Conservation (phyloP, 805 yeast species). For the Yarrowia divulgata region DNA sequence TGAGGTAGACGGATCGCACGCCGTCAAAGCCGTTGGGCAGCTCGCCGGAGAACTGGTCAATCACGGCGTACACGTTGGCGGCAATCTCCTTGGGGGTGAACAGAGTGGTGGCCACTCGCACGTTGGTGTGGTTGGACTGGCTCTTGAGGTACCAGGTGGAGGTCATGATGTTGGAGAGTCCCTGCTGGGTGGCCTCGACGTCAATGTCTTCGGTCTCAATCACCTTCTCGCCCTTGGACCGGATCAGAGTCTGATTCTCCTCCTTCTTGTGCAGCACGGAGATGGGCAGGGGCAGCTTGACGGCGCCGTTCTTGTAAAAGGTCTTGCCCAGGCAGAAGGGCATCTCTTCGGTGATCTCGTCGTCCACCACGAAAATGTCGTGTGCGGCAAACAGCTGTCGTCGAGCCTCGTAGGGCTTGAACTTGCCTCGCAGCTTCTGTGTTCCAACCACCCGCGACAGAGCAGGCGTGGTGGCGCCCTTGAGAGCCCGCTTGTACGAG, state of each 20-base stretch:
- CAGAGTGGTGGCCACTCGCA: slow-evolving; percentile 59
- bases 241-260: slow-evolving; percentile 33
- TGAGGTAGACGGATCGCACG: slow-evolving; percentile 60
- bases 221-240: slow-evolving; percentile 41
- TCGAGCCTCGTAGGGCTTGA: slow-evolving; percentile 86
- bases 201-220: slow-evolving; percentile 54
- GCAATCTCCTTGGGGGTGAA: slow-evolving; percentile 59
- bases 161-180: slow-evolving; percentile 63
- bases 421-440: slow-evolving; percentile 79
- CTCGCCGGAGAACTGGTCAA: slow-evolving; percentile 54
- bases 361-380: slow-evolving; percentile 86
- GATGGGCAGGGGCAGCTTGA: slow-evolving; percentile 67
- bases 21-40: slow-evolving; percentile 48
- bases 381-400: slow-evolving; percentile 72
- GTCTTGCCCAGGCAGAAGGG: slow-evolving; percentile 85
- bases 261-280: slow-evolving; percentile 51
- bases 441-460: slow-evolving; percentile 67
- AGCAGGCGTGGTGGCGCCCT: slow-evolving; percentile 45
- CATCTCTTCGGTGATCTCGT: slow-evolving; percentile 75
- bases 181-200: slow-evolving; percentile 61
- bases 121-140: slow-evolving; percentile 69
- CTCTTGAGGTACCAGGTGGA: slow-evolving; percentile 73
- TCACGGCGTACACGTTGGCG: slow-evolving; percentile 66
- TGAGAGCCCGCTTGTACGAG: slow-evolving; percentile 52
- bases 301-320: slow-evolving; percentile 68